Conservation (phyloP, 176 grass and related monocot genomes). For the Cymbopogon citratus region DNA sequence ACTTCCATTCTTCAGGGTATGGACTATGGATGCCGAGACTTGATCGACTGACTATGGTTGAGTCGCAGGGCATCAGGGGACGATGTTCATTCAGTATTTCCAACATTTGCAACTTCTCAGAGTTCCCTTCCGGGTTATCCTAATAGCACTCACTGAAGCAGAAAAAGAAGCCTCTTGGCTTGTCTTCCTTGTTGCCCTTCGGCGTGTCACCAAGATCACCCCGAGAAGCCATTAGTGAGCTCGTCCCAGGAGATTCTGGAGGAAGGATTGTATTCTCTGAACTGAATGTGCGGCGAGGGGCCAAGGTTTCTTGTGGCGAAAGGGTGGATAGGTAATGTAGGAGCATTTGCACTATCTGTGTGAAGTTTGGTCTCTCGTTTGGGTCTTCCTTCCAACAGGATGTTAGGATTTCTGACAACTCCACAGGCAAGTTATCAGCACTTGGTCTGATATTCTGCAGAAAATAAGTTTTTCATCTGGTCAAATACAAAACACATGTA, state of each 20-base stretch:
- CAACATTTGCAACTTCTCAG: conserved; percentile 14
- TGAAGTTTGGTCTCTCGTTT: conserved; percentile 82
- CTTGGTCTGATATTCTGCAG: conserved; percentile 84
- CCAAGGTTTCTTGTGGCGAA: conserved; percentile 52
- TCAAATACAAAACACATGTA: conserved; percentile 10
- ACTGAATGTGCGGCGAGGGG: conserved; percentile 55
- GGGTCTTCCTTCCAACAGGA: conserved; percentile 98
- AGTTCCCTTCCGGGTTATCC: conserved; percentile 18
- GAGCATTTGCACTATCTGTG: conserved; percentile 92
- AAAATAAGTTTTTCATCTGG: conserved; percentile 20
- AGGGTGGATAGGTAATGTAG: conserved; percentile 80
- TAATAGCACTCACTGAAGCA: conserved; percentile 97
- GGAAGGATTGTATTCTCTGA: conserved; percentile 88
- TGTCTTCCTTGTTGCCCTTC: conserved; percentile 50
- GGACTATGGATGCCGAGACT: conserved; percentile 10
- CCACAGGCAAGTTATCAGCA: conserved; percentile 76
- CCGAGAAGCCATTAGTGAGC: conserved; percentile 82
- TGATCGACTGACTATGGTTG: not conserved
- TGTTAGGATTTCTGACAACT: conserved; percentile 68
- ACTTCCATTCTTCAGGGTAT: conserved; percentile 17
- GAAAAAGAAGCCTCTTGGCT: conserved; percentile 76
- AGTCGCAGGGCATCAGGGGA: not conserved
- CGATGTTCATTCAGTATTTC: conserved; percentile 15
- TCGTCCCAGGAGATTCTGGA: conserved; percentile 92
- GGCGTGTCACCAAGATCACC: conserved; percentile 64